Evolutionary conservation across 2,329 filamentous ascomycete species (phyloP).

Genomic region (Allantophomopsis lycopodina): DNA sequence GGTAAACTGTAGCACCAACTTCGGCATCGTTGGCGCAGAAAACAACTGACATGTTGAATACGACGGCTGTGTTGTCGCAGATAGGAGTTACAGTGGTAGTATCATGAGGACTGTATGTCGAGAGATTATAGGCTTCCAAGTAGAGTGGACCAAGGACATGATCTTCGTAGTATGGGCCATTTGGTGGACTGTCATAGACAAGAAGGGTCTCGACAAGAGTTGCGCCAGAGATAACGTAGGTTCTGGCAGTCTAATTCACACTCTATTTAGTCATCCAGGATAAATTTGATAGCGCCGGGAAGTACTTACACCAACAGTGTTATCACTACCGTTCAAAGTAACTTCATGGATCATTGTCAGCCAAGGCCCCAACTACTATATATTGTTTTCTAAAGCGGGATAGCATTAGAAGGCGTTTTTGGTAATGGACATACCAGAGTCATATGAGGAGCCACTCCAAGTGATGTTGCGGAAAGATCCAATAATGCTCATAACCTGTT

Average conservation of each 20-base stretch:
- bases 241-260: slow-evolving; percentile 5
- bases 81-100: slow-evolving; percentile 9
- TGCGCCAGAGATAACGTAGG: slow-evolving; percentile 8
- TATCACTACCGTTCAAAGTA: slow-evolving; percentile 12
- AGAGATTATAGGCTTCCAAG: slow-evolving; percentile 9
- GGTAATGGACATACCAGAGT: background rate
- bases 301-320: slow-evolving; percentile 7
- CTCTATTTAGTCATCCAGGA: no score
- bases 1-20: slow-evolving; percentile 6
- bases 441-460: slow-evolving; percentile 9
- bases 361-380: no score
- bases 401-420: no score
- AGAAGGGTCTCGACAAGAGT: slow-evolving; percentile 11
- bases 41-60: slow-evolving; percentile 13
- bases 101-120: slow-evolving; percentile 11
- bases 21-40: slow-evolving; percentile 12
- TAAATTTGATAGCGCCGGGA: no score
- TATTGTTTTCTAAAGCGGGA: no score
- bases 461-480: slow-evolving; percentile 13
- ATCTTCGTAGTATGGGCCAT: slow-evolving; percentile 11
- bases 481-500: slow-evolving; percentile 13
- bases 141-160: slow-evolving; percentile 10
- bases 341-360: background rate
- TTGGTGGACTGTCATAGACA: slow-evolving; percentile 8
- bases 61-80: slow-evolving; percentile 10